These are phyloP conservation scores for Schoenoplectus triqueter DNA, from an alignment of 202 grass and related monocot genomes.

Conservation along the genomic window DNA sequence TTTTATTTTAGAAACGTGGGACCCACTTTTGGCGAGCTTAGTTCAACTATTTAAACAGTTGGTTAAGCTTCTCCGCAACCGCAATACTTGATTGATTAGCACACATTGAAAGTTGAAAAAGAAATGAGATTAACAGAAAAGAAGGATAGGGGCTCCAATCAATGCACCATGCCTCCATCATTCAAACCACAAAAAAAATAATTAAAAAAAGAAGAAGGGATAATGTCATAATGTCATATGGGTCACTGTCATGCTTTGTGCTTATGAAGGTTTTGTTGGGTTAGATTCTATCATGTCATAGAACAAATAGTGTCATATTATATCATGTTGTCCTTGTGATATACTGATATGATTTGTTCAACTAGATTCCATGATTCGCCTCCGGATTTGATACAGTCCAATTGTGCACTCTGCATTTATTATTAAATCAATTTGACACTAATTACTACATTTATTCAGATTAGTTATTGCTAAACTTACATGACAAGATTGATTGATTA, in stretches of 20 bases:
- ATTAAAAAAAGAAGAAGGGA: not conserved
- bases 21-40: slow-evolving; percentile 18
- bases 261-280: slow-evolving; percentile 8
- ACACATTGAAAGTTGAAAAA: slow-evolving; percentile 17
- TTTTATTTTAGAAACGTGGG: not conserved
- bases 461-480: not conserved
- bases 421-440: not conserved
- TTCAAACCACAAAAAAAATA: slow-evolving; percentile 13
- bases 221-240: slow-evolving; percentile 15
- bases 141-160: not conserved
- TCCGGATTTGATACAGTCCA: slow-evolving; percentile 14
- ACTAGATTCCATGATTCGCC: slow-evolving; percentile 16
- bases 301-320: slow-evolving; percentile 1
- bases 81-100: slow-evolving; percentile 4
- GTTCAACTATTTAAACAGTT: slow-evolving; percentile 28
- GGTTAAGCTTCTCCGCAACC: slow-evolving; percentile 14
- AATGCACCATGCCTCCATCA: not conserved
- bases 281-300: not conserved
- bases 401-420: slow-evolving; percentile 11
- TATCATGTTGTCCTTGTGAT: not conserved
- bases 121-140: slow-evolving; percentile 8
- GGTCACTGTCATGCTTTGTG: slow-evolving; percentile 15
- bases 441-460: not conserved
- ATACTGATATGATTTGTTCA: slow-evolving; percentile 17
- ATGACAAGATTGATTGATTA: not conserved